Evolutionary conservation across 768 basidiomycete genomes (phyloP), one percentile per base, ranked within the genome.

Genomic region (Podaxis mareebaensis): DNA sequence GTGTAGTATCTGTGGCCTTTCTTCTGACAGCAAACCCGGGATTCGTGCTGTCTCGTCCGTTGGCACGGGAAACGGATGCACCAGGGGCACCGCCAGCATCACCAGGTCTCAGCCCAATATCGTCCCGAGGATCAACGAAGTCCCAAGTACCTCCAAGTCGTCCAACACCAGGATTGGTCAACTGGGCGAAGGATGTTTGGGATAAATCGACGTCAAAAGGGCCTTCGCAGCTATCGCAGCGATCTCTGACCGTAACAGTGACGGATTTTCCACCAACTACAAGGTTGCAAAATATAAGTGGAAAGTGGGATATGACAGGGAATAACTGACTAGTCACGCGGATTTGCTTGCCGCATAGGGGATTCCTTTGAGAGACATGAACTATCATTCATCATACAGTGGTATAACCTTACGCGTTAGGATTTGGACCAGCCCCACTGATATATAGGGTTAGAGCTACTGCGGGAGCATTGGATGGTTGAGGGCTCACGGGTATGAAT

Each of bases 271-370:
- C 58, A 8, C 30, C 15, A 38, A 49, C 58, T 59, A 24, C 4
- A 51, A 6, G 24, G 10, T 51, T 12, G 24, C 4, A 24, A 22
- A 15, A 22, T n/a, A 7, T 30, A 8, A 51, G 26, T 38, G 46
- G 4, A 12, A 11, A 8, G 15, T 15, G 44, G 20, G 26, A 38
- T 13, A 20, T 59, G 42, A 13, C 5, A 5, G 36, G 13, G 24
- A 51, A 36, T 17, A n/a, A 12, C 58, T 59, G n/a, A 59, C 58
- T 12, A 4, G 46, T 49, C 10, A 59, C 58, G 3, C 17, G 13
- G 30, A 59, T 36, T 40, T 51, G 7, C 46, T 59, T 59, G 15
- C 58, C 58, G 30, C 58, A 60, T 17, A 60, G 15, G 36, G 58
- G 58, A 20, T 60, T 60, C 10, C 58, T 60, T 4, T 46, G 44